Conservation (phyloP, 495 filamentous ascomycete genomes). For the Xylaria intraflava region DNA sequence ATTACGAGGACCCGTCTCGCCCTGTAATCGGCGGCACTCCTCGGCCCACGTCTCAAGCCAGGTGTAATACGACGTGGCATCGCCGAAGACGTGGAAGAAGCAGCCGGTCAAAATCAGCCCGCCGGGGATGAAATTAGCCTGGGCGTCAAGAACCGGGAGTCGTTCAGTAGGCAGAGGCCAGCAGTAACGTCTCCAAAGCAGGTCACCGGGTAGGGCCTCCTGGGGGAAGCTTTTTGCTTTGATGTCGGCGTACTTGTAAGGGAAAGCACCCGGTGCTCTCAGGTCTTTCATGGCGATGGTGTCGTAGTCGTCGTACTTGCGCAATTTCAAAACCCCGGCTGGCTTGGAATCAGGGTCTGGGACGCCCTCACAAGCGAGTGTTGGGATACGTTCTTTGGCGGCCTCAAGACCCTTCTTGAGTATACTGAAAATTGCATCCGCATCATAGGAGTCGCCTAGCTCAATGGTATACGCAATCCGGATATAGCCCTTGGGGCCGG, state of each 20-base stretch:
- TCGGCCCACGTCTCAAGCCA: constrained; percentile 34
- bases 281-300: constrained; percentile 29
- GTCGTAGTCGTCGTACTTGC: constrained; percentile 13
- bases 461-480: constrained; percentile 31
- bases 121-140: constrained; percentile 34
- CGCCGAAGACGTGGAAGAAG: constrained; percentile 31
- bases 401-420: constrained; percentile 24
- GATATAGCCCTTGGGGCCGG: constrained; percentile 32
- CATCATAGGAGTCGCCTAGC: constrained; percentile 12
- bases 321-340: constrained; percentile 27
- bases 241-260: constrained; percentile 24
- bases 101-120: constrained; percentile 18
- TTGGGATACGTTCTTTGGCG: constrained; percentile 23
- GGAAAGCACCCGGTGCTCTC: constrained; percentile 18
- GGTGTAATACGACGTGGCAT: constrained; percentile 27
- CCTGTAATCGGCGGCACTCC: constrained; percentile 30
- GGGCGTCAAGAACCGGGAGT: constrained; percentile 25
- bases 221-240: constrained; percentile 29
- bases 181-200: constrained; percentile 24
- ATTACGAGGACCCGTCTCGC: constrained; percentile 10
- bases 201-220: constrained; percentile 26
- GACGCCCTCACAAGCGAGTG: constrained; percentile 27
- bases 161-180: constrained; percentile 28
- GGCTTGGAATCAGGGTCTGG: constrained; percentile 23
- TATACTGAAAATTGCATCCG: constrained; percentile 20